Evolutionary conservation across 78 protist genomes (phyloP), one percentile per base, ranked within the genome.

Genomic region (Speleostelium caveatum): DNA sequence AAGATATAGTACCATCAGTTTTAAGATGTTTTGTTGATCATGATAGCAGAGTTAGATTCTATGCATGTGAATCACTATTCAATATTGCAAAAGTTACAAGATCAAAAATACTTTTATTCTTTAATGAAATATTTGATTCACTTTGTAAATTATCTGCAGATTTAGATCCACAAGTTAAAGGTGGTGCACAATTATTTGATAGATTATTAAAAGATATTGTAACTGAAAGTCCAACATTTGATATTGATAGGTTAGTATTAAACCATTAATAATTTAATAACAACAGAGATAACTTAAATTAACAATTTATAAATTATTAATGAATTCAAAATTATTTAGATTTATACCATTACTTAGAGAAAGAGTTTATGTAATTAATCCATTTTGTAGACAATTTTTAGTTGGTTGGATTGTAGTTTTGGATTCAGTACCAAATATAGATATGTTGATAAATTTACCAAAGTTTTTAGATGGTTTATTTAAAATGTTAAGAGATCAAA

Each of bases 61-160:
- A 96, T 75, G 99, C 99, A 5, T 96, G 98, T 71, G 99, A 98
- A 76, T 69, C 98, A 16, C 62, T 98, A 66, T 98, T 96, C 90
- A 98, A 98, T 95, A 63, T 98, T 30, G 94, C 98, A 8, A 97
- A 98, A 86, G 97, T 95, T 2, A 87, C 96, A 0, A 87, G 98
- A 30, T 60, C 61, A n/a, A 38, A 33, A 26, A 71, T 96, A 8
- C 73, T 98, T n/a, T 62, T 45, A 10, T 76, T 79, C 60, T 96
- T 98, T 66, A 95, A 95, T 75, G 96, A 95, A n/a, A 88, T 96
- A 45, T 97, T 98, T 55, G 97, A 96, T 56, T 96, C 86, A 28
- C 95, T 97, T 17, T 93, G 97, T 87, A 95, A 95, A 90, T 91
- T 98, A 59, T 45, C 90, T 21, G 96, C 98, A 7, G 99, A 98